Percentiles rank a stretch among this genome's conserved stretches.
Conservation (phyloP, 352 stramenopile genomes). For the Plasmopara halstedii region DNA sequence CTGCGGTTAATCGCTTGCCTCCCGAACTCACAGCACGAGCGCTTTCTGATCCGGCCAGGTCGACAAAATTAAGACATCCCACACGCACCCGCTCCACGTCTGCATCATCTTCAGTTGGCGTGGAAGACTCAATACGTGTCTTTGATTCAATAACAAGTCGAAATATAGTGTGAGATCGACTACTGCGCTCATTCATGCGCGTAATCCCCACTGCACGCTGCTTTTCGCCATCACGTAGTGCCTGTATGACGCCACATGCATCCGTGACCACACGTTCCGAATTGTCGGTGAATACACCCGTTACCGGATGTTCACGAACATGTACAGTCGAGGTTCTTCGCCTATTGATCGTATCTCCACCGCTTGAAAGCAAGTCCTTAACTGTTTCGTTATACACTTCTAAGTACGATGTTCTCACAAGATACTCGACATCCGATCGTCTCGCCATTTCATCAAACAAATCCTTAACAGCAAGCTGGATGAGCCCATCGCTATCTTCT, state of each 20-base stretch:
- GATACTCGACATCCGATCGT: constrained; percentile 57
- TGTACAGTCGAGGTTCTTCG: constrained; percentile 23
- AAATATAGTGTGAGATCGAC: constrained; percentile 51
- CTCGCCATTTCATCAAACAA: constrained; percentile 45
- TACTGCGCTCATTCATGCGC: constrained; percentile 52
- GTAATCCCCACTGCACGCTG: constrained; percentile 32
- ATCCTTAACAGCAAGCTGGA: constrained; percentile 41
- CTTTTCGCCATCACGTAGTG: constrained; percentile 36
- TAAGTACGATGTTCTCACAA: constrained; percentile 92
- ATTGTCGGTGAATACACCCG: constrained; percentile 44
- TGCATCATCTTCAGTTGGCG: constrained; percentile 3
- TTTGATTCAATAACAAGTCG: constrained; percentile 34
- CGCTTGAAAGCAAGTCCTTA: constrained; percentile 77
- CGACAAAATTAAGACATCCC: constrained; percentile 84
- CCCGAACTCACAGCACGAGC: constrained; percentile 73
- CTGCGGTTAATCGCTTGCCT: constrained; percentile 40
- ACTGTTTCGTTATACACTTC: constrained; percentile 98
- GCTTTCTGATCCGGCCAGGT: constrained; percentile 90
- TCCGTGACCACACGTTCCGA: constrained; percentile 36
- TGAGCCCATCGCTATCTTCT: constrained; percentile 26
- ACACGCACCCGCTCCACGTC: constrained; percentile 21
- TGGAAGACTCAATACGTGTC: constrained; percentile 10
- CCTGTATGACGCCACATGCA: constrained; percentile 27
- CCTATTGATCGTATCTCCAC: constrained; percentile 7
- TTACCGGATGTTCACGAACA: constrained; percentile 38